Conservation (phyloP, 371 early-diverging fungal genomes). For the Modicella reniformis region DNA sequence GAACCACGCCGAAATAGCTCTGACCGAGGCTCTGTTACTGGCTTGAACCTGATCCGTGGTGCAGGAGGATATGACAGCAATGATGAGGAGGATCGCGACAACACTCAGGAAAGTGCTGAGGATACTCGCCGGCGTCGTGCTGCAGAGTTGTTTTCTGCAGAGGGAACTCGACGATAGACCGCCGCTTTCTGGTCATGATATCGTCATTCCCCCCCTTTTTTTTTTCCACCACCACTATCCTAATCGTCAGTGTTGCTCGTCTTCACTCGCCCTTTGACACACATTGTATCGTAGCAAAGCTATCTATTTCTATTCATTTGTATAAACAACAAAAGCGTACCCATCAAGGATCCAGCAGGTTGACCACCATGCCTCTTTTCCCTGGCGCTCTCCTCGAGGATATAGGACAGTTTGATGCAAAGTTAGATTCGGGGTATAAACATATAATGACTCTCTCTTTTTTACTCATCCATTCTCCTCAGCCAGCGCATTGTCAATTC, state of each 20-base stretch:
- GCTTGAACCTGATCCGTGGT: conserved; percentile 17
- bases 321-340: neutral
- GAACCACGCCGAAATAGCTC: conserved; percentile 35
- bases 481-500: conserved; percentile 70
- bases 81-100: conserved; percentile 16
- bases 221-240: neutral
- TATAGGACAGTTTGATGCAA: too few species aligned
- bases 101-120: conserved; percentile 33
- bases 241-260: too few species aligned
- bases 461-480: conserved; percentile 35
- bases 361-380: too few species aligned
- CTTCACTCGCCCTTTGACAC: too few species aligned
- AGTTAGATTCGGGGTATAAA: neutral
- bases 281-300: too few species aligned
- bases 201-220: neutral
- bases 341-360: too few species aligned
- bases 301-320: neutral
- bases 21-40: conserved; percentile 30
- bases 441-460: neutral
- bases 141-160: conserved; percentile 49
- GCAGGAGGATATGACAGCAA: conserved; percentile 26
- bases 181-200: neutral
- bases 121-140: conserved; percentile 46
- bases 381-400: too few species aligned
- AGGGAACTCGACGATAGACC: conserved; percentile 24